Base-by-base conservation (phyloP, 352 stramenopile species). In the Pythium sp. region DNA sequence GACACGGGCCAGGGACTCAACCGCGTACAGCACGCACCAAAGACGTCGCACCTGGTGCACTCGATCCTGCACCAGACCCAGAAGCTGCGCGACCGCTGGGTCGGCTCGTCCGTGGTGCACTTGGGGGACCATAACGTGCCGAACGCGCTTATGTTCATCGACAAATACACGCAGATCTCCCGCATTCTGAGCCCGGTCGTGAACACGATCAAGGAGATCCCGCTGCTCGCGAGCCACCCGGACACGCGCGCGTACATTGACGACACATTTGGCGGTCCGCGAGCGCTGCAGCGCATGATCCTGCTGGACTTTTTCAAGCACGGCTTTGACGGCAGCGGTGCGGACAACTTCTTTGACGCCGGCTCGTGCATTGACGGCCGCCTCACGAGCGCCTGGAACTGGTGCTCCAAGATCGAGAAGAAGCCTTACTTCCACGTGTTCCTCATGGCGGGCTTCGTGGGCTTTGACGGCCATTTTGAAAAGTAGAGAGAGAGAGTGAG, bases 111-210 rank as follows among this genome's bases (percentile, higher is more conserved):
- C 51, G 89, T 98, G 2, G 96, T 98, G 30, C 94, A 98, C 77
- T 77, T 98, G 4, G 94, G 94, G 32, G 94, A 98, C 72, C 86
- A 97, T 71, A 98, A 98, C 72, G 94, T 98, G 28, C 94, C 94
- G n/a, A 98, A 98, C 61, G 93, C 94, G 32, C 80, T 98, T 51
- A 94, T 96, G 71, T 98, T 98, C 62, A 98, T 98, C 72, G 94
- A 98, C 79, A 98, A 98, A 78, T 98, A 98, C 77, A 97, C 91
- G 41, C 92, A 98, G 76, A 90, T 94, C 62, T 81, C 79, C 47
- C 79, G 79, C 46, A 91, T 91, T 57, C 56, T 91, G 51, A 88
- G 80, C 53, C 82, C 82, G 0, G 82, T 91, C 46, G 80, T 82
- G 26, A 82, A 86, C 49, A 89, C 82, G 28, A 69, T 88, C 53